Percentiles rank a stretch among this genome's conserved stretches.
These are phyloP conservation scores for Chaetoceros tenuissimus DNA, from an alignment of 108 stramenopile genomes.

Conservation along the genomic window DNA sequence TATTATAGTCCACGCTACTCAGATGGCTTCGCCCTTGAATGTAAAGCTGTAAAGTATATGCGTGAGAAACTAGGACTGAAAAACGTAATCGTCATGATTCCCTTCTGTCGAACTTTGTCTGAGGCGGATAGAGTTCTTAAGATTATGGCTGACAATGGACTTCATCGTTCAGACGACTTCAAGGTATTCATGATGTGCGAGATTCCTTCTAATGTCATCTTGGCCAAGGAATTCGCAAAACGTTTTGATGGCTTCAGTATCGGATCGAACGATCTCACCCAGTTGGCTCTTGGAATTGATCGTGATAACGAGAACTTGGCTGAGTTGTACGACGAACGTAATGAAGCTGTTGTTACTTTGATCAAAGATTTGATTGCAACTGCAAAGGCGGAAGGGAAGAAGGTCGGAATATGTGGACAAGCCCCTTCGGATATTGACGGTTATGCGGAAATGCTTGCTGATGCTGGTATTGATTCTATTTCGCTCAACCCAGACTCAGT, in stretches of 20 bases:
- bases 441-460: constrained; percentile 28
- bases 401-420: constrained; percentile 30
- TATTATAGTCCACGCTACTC: constrained; percentile 24
- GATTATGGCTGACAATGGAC: constrained; percentile 22
- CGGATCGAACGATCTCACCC: constrained; percentile 35
- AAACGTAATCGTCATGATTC: constrained; percentile 35
- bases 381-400: constrained; percentile 22
- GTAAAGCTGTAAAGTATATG: constrained; percentile 23
- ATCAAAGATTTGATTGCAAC: constrained; percentile 19
- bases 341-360: constrained; percentile 19
- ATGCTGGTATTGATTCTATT: constrained; percentile 35
- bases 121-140: constrained; percentile 27
- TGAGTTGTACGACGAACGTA: constrained; percentile 27
- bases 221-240: constrained; percentile 27
- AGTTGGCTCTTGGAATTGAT: constrained; percentile 28
- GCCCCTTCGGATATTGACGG: constrained; percentile 29
- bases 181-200: constrained; percentile 40
- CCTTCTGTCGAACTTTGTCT: constrained; percentile 30
- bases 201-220: constrained; percentile 35
- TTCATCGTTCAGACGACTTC: constrained; percentile 21
- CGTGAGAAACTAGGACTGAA: constrained; percentile 36
- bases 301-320: constrained; percentile 26
- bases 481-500: constrained; percentile 34
- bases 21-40: constrained; percentile 36
- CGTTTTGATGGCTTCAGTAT: constrained; percentile 37